These are phyloP conservation scores for Daldinia loculata DNA, from an alignment of 495 filamentous ascomycete species.

Conservation along the genomic window DNA sequence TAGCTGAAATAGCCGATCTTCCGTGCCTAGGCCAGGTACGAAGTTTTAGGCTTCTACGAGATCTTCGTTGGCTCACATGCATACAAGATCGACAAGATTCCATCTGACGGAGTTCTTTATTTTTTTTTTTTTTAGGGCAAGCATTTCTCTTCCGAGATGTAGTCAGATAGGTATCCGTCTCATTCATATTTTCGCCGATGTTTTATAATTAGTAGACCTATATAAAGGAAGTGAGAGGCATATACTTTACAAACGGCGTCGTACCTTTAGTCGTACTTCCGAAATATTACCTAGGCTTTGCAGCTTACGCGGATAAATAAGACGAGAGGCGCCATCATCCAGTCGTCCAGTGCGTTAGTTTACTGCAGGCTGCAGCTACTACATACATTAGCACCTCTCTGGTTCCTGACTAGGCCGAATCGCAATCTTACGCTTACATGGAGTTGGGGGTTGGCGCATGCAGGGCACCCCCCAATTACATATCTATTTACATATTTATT, in stretches of 20 bases:
- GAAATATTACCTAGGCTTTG: slow-evolving; percentile 7
- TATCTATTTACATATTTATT: slow-evolving; percentile 19
- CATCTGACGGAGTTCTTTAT: neutral
- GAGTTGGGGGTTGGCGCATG: slow-evolving; percentile 26
- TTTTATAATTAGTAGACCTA: neutral
- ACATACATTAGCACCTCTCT: slow-evolving; percentile 37
- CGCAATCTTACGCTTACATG: slow-evolving; percentile 38
- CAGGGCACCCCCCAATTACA: slow-evolving; percentile 20
- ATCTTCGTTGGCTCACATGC: slow-evolving; percentile 18
- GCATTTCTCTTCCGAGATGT: neutral
- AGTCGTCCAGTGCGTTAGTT: slow-evolving; percentile 26
- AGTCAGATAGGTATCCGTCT: too few species aligned
- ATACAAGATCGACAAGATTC: slow-evolving; percentile 22
- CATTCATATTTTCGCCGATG: neutral
- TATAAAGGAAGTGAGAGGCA: neutral
- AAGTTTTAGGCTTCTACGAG: slow-evolving; percentile 21
- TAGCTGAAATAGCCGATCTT: slow-evolving; percentile 17
- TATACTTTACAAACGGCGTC: neutral
- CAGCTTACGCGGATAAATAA: slow-evolving; percentile 21
- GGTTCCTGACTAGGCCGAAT: slow-evolving; percentile 41
- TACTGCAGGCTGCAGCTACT: slow-evolving; percentile 37
- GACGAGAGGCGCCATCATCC: slow-evolving; percentile 16
- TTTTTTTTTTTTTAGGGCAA: neutral
- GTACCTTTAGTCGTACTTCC: neutral
- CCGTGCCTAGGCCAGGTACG: slow-evolving; percentile 8